phyloP scores from a whole-genome alignment of 2,329 filamentous ascomycete species.

The Onygenales sp. region DNA sequence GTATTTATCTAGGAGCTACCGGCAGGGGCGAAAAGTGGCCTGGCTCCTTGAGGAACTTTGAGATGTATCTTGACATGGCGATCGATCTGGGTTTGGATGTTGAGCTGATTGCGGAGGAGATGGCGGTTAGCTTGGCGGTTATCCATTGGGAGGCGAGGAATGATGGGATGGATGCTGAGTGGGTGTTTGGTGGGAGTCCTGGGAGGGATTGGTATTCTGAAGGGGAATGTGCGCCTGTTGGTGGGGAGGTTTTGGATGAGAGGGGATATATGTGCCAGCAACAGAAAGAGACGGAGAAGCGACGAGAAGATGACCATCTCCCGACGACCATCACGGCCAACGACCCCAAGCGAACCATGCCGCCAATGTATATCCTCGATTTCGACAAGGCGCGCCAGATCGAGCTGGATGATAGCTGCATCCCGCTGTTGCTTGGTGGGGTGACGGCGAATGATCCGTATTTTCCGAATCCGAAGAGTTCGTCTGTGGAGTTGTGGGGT shows the following conservation, averaged over 20 bases:
- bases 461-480: constrained; percentile 8
- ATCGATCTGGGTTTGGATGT: constrained; percentile 2
- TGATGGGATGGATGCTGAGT: constrained; percentile 10
- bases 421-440: constrained; percentile 8
- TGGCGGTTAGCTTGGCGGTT: constrained; percentile 10
- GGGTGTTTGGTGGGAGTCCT: constrained; percentile 6
- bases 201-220: background rate
- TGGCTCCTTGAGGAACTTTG: background rate
- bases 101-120: constrained; percentile 8
- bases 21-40: background rate
- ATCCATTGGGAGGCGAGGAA: constrained; percentile 11
- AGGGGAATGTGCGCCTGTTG: background rate
- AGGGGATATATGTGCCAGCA: background rate
- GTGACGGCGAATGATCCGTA: constrained; percentile 13
- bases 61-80: background rate
- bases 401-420: constrained; percentile 7
- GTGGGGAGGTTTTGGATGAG: background rate
- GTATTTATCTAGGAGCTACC: background rate
- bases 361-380: background rate
- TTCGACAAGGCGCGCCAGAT: constrained; percentile 9
- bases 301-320: no score
- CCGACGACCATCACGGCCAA: no score
- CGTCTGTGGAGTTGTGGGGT: background rate
- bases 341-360: no score
- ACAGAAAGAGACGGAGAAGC: no score